Evolutionary conservation across 1,139 yeast genomes (phyloP).

Genomic region (Zhuliangozyma blackwelliae): DNA sequence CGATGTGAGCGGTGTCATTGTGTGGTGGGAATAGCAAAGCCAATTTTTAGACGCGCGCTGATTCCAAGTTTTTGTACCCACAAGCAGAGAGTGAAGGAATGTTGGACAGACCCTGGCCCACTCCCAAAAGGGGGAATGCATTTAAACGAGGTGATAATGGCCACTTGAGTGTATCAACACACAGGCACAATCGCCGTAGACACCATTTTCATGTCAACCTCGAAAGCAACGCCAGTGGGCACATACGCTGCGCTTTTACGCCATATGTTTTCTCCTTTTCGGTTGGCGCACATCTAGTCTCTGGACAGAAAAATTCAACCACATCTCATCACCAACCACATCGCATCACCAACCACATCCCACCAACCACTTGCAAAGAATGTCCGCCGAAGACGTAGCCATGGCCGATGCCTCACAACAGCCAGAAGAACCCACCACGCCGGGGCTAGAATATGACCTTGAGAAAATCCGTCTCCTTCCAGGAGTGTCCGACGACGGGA

Average conservation of each 20-base stretch:
- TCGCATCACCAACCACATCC: not conserved
- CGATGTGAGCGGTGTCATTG: not conserved
- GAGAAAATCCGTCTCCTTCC: slow-evolving; percentile 65
- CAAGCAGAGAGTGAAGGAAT: too few species aligned
- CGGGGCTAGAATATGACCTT: slow-evolving; percentile 40
- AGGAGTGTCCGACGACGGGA: slow-evolving; percentile 92
- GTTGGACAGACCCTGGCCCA: too few species aligned
- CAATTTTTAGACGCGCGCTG: not conserved
- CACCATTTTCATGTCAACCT: too few species aligned
- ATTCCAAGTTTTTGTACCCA: too few species aligned
- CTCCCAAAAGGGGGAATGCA: too few species aligned
- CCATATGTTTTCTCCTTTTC: not conserved
- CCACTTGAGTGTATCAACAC: too few species aligned
- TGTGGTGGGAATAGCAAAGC: not conserved
- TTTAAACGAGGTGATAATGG: too few species aligned
- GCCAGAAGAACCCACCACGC: slow-evolving; percentile 4
- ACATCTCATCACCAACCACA: not conserved
- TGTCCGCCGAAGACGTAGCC: slow-evolving; percentile 6
- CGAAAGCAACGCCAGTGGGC: too few species aligned
- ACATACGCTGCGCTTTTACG: too few species aligned
- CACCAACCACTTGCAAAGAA: not conserved
- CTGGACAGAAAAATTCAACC: not conserved
- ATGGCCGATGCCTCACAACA: not conserved
- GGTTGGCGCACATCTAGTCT: not conserved
- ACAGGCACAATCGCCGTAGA: too few species aligned